Base-by-base conservation (phyloP, 768 basidiomycete species). In the Pleurotus eryngii region DNA sequence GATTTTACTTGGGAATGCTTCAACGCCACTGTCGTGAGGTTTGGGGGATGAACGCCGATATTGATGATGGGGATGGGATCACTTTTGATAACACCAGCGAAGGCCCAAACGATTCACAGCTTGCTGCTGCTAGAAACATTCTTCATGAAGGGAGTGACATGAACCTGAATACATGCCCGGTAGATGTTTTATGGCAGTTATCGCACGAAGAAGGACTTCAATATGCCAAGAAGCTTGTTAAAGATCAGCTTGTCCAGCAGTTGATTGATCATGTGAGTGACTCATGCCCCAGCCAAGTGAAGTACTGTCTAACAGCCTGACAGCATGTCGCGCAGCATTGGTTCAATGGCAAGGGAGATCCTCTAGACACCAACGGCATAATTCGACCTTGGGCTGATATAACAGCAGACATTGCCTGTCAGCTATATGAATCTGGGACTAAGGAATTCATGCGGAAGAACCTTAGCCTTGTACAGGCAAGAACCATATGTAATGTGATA, bases 1-100 rank as follows among this genome's bases (percentile, higher is more conserved):
- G 66, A n/a, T 59, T 76, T 2, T 67, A 68, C 48, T 64, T 76
- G 14, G 64, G 65, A 8, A 38, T 67, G 2, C 49, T 73, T 27
- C 51, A 65, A n/a, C 57, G 65, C 22, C 72, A 74, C 47, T 66
- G 63, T 50, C 45, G 57, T 3, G 57, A 62, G 3, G 53, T 72
- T 11, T 66, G 46, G 51, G 56, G 56, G n/a, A 61, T 67, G 35
- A 48, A 64, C 51, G 22, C 57, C n/a, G 27, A 57, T 3, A 30
- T 50, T 5, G 49, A 46, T 17, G 57, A 58, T 37, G 62, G 53
- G 27, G 54, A 56, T 11, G 49, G 57, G 12, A 11, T 38, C 17
- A 46, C 40, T 14, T 54, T 54, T 22, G 22, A 54, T 38, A 54
- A 11, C 39, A 40, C 38, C 14, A 30, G 27, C 27, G n/a, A 35